Evolutionary conservation across 208 protist species (phyloP), one percentile per base, ranked within the genome.

Genomic region (Trypanosoma boissoni): DNA sequence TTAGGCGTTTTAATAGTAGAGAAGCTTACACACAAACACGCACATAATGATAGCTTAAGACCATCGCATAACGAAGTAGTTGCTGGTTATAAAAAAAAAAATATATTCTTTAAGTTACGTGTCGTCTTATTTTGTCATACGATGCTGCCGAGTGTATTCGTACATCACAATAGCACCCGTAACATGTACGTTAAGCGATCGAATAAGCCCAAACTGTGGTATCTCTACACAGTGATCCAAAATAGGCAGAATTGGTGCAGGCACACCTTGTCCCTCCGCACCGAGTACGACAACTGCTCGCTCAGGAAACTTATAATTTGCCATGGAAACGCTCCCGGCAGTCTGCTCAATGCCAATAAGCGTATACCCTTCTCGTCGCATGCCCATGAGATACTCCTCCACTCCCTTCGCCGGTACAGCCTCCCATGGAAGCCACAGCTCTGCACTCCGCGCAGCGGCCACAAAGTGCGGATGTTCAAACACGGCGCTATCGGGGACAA

Each of bases 151-250:
- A 37, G 88, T 92, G 76, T 96, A 97, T 69, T 95, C 88, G 65
- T 92, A 97, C 74, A 97, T 92, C 37, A 78, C 71, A 21, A 97
- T 80, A 12, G 86, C 83, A 26, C 85, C 88, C 9, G 87, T 91
- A 2, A 97, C 92, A 66, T 97, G 92, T 36, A 97, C 92, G 57
- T 97, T 97, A 18, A 96, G 70, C 3, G 86, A 95, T 41, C 88
- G 86, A 31, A 96, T 94, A 1, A 96, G 61, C 9, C 92, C 92
- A 51, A 88, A 94, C 69, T 97, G 92, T 34, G 92, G 90, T 34
- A 97, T 94, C 68, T 96, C 89, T 1, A 97, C 83, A 64, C 88
- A 95, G 9, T 84, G 74, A 64, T 97, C 92, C 16, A 96, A 60
- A 29, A 90, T 16, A 12, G 79, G 78, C 5, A 96, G 64, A 8